A percentile compares a stretch with the other conserved stretches of the same genome.
Evolutionary conservation across 2,329 filamentous ascomycete species (phyloP).

Genomic region (Stagonosporopsis cucurbitacearum): DNA sequence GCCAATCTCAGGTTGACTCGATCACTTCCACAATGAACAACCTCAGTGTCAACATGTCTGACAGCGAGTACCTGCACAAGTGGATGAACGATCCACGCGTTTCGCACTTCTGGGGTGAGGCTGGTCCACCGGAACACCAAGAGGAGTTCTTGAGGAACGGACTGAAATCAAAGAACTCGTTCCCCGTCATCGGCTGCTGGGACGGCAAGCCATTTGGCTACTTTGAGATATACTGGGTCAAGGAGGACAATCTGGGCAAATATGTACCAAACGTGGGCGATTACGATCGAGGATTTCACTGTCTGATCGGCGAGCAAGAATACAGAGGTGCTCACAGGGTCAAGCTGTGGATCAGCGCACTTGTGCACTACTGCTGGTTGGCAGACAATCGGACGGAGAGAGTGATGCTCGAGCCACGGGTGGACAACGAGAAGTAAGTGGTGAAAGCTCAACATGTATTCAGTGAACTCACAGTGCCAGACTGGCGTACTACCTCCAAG

Average conservation of each 20-base stretch:
- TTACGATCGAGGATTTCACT: conserved; percentile 87
- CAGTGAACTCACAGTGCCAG: conserved; percentile 52
- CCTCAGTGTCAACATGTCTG: conserved; percentile 53
- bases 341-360: conserved; percentile 78
- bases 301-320: conserved; percentile 90
- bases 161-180: conserved; percentile 74
- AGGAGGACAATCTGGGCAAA: conserved; percentile 81
- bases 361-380: conserved; percentile 86
- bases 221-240: conserved; percentile 98
- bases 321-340: conserved; percentile 81
- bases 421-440: conserved; percentile 86
- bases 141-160: conserved; percentile 71
- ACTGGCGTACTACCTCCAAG: conserved; percentile 72
- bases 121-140: conserved; percentile 62
- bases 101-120: conserved; percentile 81
- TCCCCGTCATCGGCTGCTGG: conserved; percentile 92
- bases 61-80: conserved; percentile 74
- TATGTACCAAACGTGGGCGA: conserved; percentile 72
- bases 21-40: conserved; percentile 41
- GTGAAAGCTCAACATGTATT: too few relatives aligned
- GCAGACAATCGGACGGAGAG: conserved; percentile 81
- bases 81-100: conserved; percentile 93
- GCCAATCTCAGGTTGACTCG: conserved; percentile 59
- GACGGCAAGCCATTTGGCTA: conserved; percentile 95
- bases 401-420: conserved; percentile 84